phyloP scores from a whole-genome alignment of 2,329 filamentous ascomycete genomes.

The Fusarium coicis region DNA sequence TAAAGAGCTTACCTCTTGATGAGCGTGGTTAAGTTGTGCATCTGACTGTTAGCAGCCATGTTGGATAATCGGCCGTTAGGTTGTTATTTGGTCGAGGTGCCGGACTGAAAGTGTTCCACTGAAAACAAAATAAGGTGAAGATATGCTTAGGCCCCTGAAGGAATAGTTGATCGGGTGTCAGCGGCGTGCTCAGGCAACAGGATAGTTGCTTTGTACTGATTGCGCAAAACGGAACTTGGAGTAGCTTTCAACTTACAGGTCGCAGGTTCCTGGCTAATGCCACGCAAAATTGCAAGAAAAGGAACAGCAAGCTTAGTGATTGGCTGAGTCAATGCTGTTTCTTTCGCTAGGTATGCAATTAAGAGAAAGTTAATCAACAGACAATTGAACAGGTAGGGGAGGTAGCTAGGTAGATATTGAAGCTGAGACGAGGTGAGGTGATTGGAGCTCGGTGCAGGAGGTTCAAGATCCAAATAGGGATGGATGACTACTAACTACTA shows the following conservation, averaged over 20 bases:
- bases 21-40: conserved; percentile 96
- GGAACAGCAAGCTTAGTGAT: background rate
- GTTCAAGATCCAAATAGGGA: conserved; percentile 30
- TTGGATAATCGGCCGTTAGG: conserved; percentile 23
- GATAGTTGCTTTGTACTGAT: conserved; percentile 17
- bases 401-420: background rate
- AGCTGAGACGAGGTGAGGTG: conserved; percentile 28
- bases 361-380: background rate
- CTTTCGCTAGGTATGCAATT: background rate
- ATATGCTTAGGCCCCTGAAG: background rate
- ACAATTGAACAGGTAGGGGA: background rate
- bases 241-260: background rate
- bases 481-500: background rate
- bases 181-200: conserved; percentile 23
- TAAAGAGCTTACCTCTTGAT: conserved; percentile 83
- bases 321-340: background rate
- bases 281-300: background rate
- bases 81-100: background rate
- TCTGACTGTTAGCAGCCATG: conserved; percentile 83
- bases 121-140: background rate
- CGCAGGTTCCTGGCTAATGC: background rate
- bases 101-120: background rate
- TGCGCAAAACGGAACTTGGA: conserved; percentile 16
- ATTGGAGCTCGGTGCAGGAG: conserved; percentile 26
- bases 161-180: background rate